Evolutionary conservation across 805 yeast genomes (phyloP).

Genomic region (Monosporozyma solicola): DNA sequence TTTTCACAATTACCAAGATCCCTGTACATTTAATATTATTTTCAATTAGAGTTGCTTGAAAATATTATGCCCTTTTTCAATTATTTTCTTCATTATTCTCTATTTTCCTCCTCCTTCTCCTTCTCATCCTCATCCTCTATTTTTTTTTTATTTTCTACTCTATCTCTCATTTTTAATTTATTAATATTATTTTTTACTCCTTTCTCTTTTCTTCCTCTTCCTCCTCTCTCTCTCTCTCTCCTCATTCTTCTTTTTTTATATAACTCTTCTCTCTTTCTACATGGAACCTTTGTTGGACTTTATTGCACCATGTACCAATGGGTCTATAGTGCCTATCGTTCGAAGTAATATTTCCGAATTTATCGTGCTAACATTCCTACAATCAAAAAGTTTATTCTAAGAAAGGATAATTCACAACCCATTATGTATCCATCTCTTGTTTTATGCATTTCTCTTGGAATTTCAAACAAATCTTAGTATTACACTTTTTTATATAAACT

Average conservation of each 20-base stretch:
- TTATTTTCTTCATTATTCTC: neutral
- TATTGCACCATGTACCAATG: slow-evolving; percentile 5
- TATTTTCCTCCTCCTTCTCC: slow-evolving; percentile 6
- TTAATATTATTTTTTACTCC: slow-evolving; percentile 2
- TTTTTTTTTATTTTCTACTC: slow-evolving; percentile 6
- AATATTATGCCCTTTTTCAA: neutral
- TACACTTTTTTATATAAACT: neutral
- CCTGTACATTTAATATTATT: slow-evolving; percentile 3
- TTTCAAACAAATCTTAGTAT: neutral
- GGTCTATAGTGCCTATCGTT: neutral
- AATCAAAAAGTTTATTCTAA: neutral
- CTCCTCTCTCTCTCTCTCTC: slow-evolving; percentile 3
- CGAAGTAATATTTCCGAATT: neutral
- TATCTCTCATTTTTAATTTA: slow-evolving; percentile 1
- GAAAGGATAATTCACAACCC: neutral
- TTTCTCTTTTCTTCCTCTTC: slow-evolving; percentile 5
- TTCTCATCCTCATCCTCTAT: slow-evolving; percentile 6
- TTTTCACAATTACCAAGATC: neutral
- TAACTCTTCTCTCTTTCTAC: neutral
- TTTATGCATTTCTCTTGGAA: neutral
- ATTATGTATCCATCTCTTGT: neutral
- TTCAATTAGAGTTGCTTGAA: neutral
- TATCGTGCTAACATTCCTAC: neutral
- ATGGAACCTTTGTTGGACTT: neutral
- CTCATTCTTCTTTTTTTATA: neutral